phyloP scores from a whole-genome alignment of 768 basidiomycete genomes.

The Panus rudis region DNA sequence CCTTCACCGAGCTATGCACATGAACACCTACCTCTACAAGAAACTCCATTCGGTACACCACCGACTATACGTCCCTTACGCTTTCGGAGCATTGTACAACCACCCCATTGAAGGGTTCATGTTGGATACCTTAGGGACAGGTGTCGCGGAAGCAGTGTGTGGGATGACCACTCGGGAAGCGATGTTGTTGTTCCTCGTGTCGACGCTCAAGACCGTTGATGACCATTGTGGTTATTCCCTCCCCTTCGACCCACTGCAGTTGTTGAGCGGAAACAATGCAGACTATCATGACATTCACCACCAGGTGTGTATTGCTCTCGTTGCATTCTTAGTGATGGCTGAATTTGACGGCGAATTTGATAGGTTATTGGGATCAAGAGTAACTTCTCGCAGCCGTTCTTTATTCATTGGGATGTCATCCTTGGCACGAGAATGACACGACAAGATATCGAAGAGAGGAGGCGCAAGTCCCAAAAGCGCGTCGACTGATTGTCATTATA shows the following conservation, averaged over 20 bases:
- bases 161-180: constrained; percentile 77
- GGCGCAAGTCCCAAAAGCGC: constrained; percentile 14
- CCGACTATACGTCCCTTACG: constrained; percentile 92
- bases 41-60: constrained; percentile 94
- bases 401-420: constrained; percentile 86
- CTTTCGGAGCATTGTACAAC: constrained; percentile 95
- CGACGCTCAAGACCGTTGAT: constrained; percentile 89
- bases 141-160: constrained; percentile 62
- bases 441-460: constrained; percentile 49
- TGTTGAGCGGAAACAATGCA: constrained; percentile 81
- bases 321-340: background rate
- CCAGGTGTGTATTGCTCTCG: constrained; percentile 47
- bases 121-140: constrained; percentile 79
- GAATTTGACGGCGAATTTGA: background rate
- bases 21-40: constrained; percentile 85
- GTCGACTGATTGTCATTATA: too few species aligned
- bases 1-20: constrained; percentile 87
- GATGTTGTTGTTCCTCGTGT: constrained; percentile 72
- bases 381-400: constrained; percentile 95
- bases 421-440: constrained; percentile 83
- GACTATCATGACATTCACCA: constrained; percentile 99
- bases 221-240: constrained; percentile 90
- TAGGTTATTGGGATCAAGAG: constrained; percentile 83
- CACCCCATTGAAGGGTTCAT: constrained; percentile 93
- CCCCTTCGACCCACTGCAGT: constrained; percentile 88